phyloP scores from a whole-genome alignment of 768 basidiomycete genomes.

The Tephrocybe rancida region DNA sequence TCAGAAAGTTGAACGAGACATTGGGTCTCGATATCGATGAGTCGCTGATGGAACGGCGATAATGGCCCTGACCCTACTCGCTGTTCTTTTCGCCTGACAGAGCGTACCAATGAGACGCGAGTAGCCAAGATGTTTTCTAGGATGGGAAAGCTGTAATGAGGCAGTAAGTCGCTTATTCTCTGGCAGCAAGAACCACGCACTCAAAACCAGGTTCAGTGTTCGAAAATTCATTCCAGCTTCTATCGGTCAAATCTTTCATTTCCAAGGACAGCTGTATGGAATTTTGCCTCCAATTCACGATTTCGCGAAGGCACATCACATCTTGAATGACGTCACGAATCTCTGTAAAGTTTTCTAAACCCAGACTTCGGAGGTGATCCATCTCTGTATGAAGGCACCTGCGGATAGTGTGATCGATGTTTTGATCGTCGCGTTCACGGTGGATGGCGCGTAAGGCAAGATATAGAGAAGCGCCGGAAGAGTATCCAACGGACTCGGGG shows the following conservation, averaged over 20 bases:
- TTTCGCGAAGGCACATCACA: slow-evolving; percentile 81
- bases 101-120: slow-evolving; percentile 78
- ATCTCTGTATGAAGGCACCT: slow-evolving; percentile 61
- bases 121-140: slow-evolving; percentile 82
- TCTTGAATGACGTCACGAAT: slow-evolving; percentile 70
- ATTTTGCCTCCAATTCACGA: slow-evolving; percentile 60
- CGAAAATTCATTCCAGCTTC: slow-evolving; percentile 44
- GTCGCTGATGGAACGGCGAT: slow-evolving; percentile 49
- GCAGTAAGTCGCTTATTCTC: too few species aligned
- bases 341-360: slow-evolving; percentile 79
- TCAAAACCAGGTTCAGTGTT: slow-evolving; percentile 61
- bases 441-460: slow-evolving; percentile 80
- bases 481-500: slow-evolving; percentile 57
- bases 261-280: slow-evolving; percentile 34
- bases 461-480: slow-evolving; percentile 68
- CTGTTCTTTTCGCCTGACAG: slow-evolving; percentile 65
- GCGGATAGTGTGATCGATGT: slow-evolving; percentile 52
- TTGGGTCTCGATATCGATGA: slow-evolving; percentile 64
- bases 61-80: slow-evolving; percentile 64
- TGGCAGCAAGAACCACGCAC: slow-evolving; percentile 61
- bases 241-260: slow-evolving; percentile 32
- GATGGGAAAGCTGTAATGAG: slow-evolving; percentile 65
- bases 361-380: slow-evolving; percentile 60
- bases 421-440: slow-evolving; percentile 63
- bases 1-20: slow-evolving; percentile 74